Conservation (phyloP, 805 yeast genomes). For the Spathaspora passalidarum region DNA sequence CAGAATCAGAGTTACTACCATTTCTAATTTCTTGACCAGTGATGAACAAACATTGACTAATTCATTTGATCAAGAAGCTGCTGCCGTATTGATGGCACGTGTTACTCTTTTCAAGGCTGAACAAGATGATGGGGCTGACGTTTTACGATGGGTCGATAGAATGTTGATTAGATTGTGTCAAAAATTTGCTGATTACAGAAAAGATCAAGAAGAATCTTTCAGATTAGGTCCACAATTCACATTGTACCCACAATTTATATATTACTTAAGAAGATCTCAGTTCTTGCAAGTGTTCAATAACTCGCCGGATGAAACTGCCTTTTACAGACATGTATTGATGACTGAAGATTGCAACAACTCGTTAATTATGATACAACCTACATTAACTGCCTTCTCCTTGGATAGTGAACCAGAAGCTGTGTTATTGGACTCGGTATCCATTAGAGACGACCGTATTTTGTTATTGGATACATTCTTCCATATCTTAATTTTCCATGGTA, state of each 20-base stretch:
- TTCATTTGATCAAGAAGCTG: conserved; percentile 98
- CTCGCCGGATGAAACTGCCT: conserved; percentile 98
- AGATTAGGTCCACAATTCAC: conserved; percentile 80
- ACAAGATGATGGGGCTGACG: conserved; percentile 87
- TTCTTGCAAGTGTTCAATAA: conserved; percentile 94
- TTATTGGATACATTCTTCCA: conserved; percentile 95
- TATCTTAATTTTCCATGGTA: conserved; percentile 92
- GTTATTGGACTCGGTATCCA: conserved; percentile 86
- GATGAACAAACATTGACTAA: conserved; percentile 46
- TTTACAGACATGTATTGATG: conserved; percentile 87
- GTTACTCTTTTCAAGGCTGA: conserved; percentile 78
- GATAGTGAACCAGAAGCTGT: conserved; percentile 85
- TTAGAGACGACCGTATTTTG: conserved; percentile 82
- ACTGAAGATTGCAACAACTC: conserved; percentile 93
- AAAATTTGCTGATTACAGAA: conserved; percentile 88
- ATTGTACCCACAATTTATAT: conserved; percentile 92
- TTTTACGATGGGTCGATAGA: conserved; percentile 91
- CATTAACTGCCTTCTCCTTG: conserved; percentile 80
- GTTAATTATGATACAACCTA: conserved; percentile 96
- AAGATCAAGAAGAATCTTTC: conserved; percentile 80
- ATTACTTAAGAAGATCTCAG: conserved; percentile 93
- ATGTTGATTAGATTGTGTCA: conserved; percentile 87
- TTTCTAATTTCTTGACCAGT: conserved; percentile 53
- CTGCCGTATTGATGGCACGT: conserved; percentile 90
- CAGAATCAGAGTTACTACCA: conserved; percentile 87